phyloP scores from a whole-genome alignment of 371 early-diverging fungal genomes.

The Chytridium lagenaria region DNA sequence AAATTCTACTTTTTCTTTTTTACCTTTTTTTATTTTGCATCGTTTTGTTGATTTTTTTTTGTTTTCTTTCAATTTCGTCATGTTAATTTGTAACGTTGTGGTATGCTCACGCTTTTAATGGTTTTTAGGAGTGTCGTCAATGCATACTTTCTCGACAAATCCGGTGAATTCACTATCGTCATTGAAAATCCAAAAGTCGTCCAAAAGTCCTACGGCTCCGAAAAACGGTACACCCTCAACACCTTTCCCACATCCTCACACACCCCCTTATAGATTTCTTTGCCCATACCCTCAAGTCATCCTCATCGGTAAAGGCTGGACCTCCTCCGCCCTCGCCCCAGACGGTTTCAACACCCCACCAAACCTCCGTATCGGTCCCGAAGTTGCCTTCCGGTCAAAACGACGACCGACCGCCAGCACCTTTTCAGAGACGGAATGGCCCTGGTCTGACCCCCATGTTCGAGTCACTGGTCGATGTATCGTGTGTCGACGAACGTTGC shows the following conservation, averaged over 20 bases:
- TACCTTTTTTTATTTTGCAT: background rate
- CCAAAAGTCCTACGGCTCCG: conserved; percentile 45
- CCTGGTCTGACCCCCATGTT: no score
- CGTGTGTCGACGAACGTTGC: no score
- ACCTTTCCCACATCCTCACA: conserved; percentile 2
- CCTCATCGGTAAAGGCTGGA: conserved; percentile 17
- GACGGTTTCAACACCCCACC: no score
- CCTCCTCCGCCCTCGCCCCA: background rate
- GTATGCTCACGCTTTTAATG: no score
- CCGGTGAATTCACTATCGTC: conserved; percentile 37
- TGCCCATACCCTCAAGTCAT: conserved; percentile 25
- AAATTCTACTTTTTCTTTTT: background rate
- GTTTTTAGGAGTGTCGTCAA: conserved; percentile 22
- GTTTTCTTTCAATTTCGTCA: no score
- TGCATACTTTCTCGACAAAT: conserved; percentile 20
- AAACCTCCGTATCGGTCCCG: no score
- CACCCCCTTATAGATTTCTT: conserved; percentile 20
- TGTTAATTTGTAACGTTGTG: no score
- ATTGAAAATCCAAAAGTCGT: conserved; percentile 32
- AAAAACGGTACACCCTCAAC: conserved; percentile 38
- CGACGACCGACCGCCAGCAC: no score
- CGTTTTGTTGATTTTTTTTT: no score
- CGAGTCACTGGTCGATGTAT: no score
- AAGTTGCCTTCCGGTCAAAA: no score
- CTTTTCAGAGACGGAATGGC: no score